Conservation (phyloP, 345 rosid species). For the Gossypium bickii region DNA sequence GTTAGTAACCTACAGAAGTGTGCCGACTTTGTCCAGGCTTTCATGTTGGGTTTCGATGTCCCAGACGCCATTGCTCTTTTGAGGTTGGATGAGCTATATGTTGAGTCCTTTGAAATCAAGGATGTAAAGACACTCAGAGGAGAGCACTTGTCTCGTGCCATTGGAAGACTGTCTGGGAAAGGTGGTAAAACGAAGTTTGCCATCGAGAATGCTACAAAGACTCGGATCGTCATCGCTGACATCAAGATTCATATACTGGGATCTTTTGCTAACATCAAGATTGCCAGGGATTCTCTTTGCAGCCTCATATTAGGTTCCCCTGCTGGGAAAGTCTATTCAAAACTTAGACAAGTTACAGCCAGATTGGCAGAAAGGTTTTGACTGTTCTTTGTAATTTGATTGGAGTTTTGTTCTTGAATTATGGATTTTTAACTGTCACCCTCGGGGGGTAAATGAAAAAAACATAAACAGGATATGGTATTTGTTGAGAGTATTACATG, state of each 20-base stretch:
- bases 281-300: conserved; percentile 78
- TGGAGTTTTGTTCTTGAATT: neutral
- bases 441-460: too few species aligned
- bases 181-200: conserved; percentile 87
- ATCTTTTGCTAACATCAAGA: conserved; percentile 69
- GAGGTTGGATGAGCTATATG: conserved; percentile 76
- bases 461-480: neutral
- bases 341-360: conserved; percentile 35
- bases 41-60: conserved; percentile 82
- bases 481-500: neutral
- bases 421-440: neutral
- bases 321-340: conserved; percentile 60
- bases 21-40: conserved; percentile 89
- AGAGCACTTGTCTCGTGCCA: conserved; percentile 82
- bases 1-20: conserved; percentile 72
- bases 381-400: conserved; percentile 2
- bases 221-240: conserved; percentile 76
- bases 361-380: conserved; percentile 42
- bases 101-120: conserved; percentile 84
- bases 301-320: conserved; percentile 86
- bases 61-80: conserved; percentile 65
- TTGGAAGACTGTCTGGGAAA: conserved; percentile 82
- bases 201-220: conserved; percentile 74
- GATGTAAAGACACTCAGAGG: conserved; percentile 84
- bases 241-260: conserved; percentile 77